These are phyloP conservation scores for Fusarium pseudocircinatum DNA, from an alignment of 2,329 filamentous ascomycete genomes.

Conservation along the genomic window DNA sequence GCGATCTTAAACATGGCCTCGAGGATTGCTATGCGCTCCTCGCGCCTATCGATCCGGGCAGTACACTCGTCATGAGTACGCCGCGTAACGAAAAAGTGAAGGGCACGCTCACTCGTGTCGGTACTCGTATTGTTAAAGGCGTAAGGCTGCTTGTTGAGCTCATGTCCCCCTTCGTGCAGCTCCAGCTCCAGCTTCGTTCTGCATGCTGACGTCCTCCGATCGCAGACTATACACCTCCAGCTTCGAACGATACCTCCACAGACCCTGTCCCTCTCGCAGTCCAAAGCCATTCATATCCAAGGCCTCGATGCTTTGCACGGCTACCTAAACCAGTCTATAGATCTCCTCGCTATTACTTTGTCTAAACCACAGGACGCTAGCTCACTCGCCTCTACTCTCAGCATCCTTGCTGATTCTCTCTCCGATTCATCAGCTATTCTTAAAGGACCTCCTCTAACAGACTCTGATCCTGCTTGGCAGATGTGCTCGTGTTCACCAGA, in stretches of 20 bases:
- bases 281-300: slow-evolving; percentile 67
- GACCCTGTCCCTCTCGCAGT: slow-evolving; percentile 59
- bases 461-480: slow-evolving; percentile 56
- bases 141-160: slow-evolving; percentile 60
- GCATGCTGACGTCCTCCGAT: slow-evolving; percentile 7
- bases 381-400: slow-evolving; percentile 65
- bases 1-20: slow-evolving; percentile 70
- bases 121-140: slow-evolving; percentile 90
- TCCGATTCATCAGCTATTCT: slow-evolving; percentile 62
- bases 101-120: slow-evolving; percentile 88
- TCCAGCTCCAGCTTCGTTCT: background rate
- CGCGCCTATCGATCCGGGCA: slow-evolving; percentile 83
- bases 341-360: slow-evolving; percentile 81
- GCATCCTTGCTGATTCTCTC: slow-evolving; percentile 64
- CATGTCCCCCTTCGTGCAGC: background rate
- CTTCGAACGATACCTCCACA: slow-evolving; percentile 72
- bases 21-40: slow-evolving; percentile 90
- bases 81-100: slow-evolving; percentile 89
- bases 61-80: slow-evolving; percentile 89
- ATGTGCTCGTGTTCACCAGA: slow-evolving; percentile 54
- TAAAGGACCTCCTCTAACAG: slow-evolving; percentile 60
- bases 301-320: slow-evolving; percentile 77
- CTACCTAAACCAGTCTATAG: slow-evolving; percentile 84
- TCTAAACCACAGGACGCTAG: slow-evolving; percentile 67
- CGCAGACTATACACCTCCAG: slow-evolving; percentile 78